Evolutionary conservation across 441 rosid species (phyloP), one percentile per base, ranked within the genome.

Genomic region (Brassica hybrid): DNA sequence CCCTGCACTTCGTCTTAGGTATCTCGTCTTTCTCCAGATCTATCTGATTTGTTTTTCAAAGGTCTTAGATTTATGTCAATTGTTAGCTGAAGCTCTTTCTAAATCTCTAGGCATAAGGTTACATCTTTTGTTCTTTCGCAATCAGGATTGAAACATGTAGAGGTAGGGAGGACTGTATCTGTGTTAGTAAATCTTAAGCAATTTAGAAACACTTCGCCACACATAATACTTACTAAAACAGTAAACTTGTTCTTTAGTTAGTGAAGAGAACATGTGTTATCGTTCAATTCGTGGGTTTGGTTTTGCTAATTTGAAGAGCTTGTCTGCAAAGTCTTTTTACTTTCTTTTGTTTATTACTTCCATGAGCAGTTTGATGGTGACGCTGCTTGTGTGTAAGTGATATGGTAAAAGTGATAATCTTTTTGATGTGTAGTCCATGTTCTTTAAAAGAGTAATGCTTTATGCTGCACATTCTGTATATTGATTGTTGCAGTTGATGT

Each of bases 1-100:
- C 52, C 80, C 84, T 89, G 2, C 96, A 85, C 67, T 82, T 86
- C 68, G 21, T 87, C 77, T 72, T 90, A 85, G 98, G 98, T 91
- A n/a, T n/a, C n/a, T 84, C 67, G 79, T 76, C 59, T 58, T 76
- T 23, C 72, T 19, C 16, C 76, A 52, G 76, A 70, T 81, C 84
- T 77, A 27, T 70, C 73, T 69, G 27, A 64, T 64, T 30, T 60
- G 17, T 0, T 23, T 32, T 17, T 21, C 16, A 9, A n/a, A 16
- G 2, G 16, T 2, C 21, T n/a, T 38, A 16, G 59, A 65, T 77
- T 71, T n/a, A 50, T 50, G 57, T 45, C 17, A 12, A 12, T 16
- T 52, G 56, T 52, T 16, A 64, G 78, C 82, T 74, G 18, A 63
- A 63, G 56, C 63, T 54, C 16, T 64, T 63, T 48, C n/a, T 67